These are phyloP conservation scores for Mortierella sp. DNA, from an alignment of 371 early-diverging fungal genomes.

Conservation along the genomic window DNA sequence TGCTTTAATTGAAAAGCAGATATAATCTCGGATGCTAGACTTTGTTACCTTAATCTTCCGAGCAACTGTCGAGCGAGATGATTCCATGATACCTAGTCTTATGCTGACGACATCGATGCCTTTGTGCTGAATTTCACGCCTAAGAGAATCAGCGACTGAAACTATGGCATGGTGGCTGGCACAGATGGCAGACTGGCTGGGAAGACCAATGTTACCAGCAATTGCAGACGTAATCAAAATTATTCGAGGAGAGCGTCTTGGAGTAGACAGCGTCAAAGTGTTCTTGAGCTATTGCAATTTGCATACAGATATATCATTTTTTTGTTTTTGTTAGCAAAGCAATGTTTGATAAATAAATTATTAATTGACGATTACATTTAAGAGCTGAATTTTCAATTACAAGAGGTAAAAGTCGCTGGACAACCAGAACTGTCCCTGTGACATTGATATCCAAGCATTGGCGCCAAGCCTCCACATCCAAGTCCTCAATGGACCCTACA, in stretches of 20 bases:
- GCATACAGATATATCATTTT: too few species aligned
- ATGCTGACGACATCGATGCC: neutral
- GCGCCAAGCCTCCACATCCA: constrained; percentile 13
- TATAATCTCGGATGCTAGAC: too few species aligned
- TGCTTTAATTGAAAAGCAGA: too few species aligned
- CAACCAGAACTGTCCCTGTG: constrained; percentile 3
- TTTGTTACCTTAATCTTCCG: neutral
- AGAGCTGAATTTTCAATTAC: neutral
- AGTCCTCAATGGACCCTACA: constrained; percentile 2
- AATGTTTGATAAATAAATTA: too few species aligned
- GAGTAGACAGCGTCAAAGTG: neutral
- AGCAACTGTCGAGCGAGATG: neutral
- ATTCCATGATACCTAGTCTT: neutral
- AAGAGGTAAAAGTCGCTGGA: constrained; percentile 9
- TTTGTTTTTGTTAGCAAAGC: too few species aligned
- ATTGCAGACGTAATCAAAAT: constrained; percentile 5
- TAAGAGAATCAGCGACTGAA: neutral
- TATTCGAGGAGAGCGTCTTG: neutral
- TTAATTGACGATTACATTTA: too few species aligned
- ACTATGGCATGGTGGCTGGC: constrained; percentile 1
- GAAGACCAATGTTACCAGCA: neutral
- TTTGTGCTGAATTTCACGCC: neutral
- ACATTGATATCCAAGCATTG: constrained; percentile 17
- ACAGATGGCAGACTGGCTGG: neutral
- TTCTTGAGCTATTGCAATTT: neutral